A percentile compares a stretch with the other conserved stretches of the same genome.
Evolutionary conservation across 768 basidiomycete genomes (phyloP).

Genomic region (Nevesoporus exiguus): DNA sequence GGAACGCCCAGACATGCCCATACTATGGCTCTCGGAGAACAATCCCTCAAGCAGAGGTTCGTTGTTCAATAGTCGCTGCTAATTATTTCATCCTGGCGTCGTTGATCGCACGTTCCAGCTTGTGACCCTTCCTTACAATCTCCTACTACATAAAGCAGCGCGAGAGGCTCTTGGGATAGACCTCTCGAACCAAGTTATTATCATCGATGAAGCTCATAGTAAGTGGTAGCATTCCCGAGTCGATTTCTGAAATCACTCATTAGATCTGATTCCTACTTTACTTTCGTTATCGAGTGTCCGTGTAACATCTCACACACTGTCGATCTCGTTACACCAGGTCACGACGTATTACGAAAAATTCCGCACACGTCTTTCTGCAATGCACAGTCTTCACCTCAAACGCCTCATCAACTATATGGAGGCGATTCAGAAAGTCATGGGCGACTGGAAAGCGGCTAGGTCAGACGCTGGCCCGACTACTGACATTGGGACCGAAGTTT

Average conservation of each 20-base stretch:
- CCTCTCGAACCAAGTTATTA: conserved; percentile 77
- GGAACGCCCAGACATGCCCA: conserved; percentile 70
- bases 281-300: conserved; percentile 78
- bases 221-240: conserved; percentile 29
- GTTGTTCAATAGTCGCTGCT: conserved; percentile 6
- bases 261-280: conserved; percentile 87
- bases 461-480: conserved; percentile 9
- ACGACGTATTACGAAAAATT: conserved; percentile 75
- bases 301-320: conserved; percentile 55
- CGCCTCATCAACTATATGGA: conserved; percentile 73
- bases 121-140: conserved; percentile 91
- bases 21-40: conserved; percentile 91
- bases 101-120: conserved; percentile 45
- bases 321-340: conserved; percentile 69
- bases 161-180: conserved; percentile 87
- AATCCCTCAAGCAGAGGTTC: conserved; percentile 86
- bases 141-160: conserved; percentile 77
- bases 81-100: background rate
- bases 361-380: conserved; percentile 65
- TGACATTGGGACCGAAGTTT: conserved; percentile 48
- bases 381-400: conserved; percentile 75
- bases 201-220: conserved; percentile 98
- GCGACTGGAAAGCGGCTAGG: conserved; percentile 45
- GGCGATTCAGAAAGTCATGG: conserved; percentile 57
- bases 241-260: conserved; percentile 3